Base-by-base conservation (phyloP, 140 eudicot genomes). In the Flaveria floridana region DNA sequence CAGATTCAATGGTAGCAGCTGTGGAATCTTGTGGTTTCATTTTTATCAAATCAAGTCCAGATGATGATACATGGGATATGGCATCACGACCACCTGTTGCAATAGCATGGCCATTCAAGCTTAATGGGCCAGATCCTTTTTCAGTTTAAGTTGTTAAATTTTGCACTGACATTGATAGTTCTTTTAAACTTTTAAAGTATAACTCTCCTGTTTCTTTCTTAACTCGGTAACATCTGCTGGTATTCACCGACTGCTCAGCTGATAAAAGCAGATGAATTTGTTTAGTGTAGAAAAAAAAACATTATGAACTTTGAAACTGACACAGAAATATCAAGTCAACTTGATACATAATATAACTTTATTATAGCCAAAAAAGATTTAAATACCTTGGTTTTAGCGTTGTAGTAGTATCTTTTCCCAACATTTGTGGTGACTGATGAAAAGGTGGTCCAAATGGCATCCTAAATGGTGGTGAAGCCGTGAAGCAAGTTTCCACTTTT, bases 171-270 rank as follows among this genome's bases (percentile, higher is more conserved):
- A 55, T 44, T 71, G 89, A 73, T 76, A 86, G 89, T 68, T 87
- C 96, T 79, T 84, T 87, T 23, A 23, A 23, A 23, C 25, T 23
- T 23, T 23, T 28, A 76, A 48, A 75, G 59, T 70, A 55, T 88
- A 97, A 68, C 41, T 77, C 4, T 90, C 96, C 75, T 86, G 96
- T 82, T 78, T 84, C 85, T 79, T 87, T 80, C 81, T 90, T 78
- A 84, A 70, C 80, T 94, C 99, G 15, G 85, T 89, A 23, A 23
- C 25, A 81, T 88, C 99, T 42, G 70, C 51, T 21, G 99, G 99
- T 63, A 94, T 82, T 81, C 90, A 97, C 99, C 99, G 90, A 85
- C 99, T 94, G 84, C 99, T 94, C 74, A 82, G 75, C 99, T 93
- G 76, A 57, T 2, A 30, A 76, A 68, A 70, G 50, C 18, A 82